A percentile compares a stretch with the other conserved stretches of the same genome.
Conservation (phyloP, 2,329 filamentous ascomycete species). For the Penicillium decumbens region DNA sequence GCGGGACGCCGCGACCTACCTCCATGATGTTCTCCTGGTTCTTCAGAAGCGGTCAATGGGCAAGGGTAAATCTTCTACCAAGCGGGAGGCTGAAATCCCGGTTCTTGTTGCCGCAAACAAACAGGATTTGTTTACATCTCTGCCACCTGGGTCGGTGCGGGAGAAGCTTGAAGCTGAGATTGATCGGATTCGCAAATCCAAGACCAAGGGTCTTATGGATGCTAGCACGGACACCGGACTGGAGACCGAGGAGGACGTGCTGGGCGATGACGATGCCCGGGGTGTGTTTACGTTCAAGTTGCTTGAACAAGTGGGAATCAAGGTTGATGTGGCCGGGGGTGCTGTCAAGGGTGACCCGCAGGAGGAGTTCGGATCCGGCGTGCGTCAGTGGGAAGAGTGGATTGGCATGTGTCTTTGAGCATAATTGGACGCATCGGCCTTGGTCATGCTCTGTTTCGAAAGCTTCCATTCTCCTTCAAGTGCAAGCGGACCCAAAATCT, state of each 20-base stretch:
- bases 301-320: conserved; percentile 77
- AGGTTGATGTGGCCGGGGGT: conserved; percentile 72
- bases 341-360: conserved; percentile 54
- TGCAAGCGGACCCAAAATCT: neutral
- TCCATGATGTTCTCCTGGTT: conserved; percentile 80
- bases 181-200: conserved; percentile 67
- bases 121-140: conserved; percentile 86
- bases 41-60: conserved; percentile 68
- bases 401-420: conserved; percentile 66
- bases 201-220: conserved; percentile 75
- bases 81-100: conserved; percentile 58
- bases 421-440: neutral
- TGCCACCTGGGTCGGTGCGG: conserved; percentile 73
- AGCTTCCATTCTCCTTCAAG: neutral
- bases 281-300: conserved; percentile 73
- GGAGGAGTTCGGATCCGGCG: conserved; percentile 58
- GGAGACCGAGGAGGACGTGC: conserved; percentile 71
- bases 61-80: conserved; percentile 49
- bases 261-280: conserved; percentile 76
- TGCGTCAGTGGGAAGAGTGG: conserved; percentile 87
- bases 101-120: conserved; percentile 91
- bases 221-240: conserved; percentile 61
- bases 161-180: conserved; percentile 75
- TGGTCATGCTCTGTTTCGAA: neutral
- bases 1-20: conserved; percentile 70